Evolutionary conservation across 192 early-diverging fungal genomes (phyloP), one percentile per base, ranked within the genome.

Genomic region (Chytriomyces hyalinus): DNA sequence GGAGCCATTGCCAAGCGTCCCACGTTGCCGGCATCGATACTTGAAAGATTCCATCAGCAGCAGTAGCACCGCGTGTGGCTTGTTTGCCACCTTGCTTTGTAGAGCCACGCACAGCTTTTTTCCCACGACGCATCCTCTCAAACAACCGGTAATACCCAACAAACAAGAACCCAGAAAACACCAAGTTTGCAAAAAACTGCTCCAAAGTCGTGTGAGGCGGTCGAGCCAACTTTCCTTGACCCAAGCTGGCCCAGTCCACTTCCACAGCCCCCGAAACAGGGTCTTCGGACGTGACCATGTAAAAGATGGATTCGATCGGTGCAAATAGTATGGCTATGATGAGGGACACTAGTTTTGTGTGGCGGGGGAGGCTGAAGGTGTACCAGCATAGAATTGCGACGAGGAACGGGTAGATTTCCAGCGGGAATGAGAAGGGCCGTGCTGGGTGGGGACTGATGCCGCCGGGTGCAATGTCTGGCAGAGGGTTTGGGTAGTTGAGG

Each of bases 241-340:
- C 4, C 17, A 73, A 17, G 7, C 13, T 6, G 2, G 24, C 61
- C 71, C 71, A 73, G 15, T 48, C 61, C 7, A 49, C n/a, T 5
- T 73, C 71, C 13, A 73, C 26, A 17, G 71, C 71, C 2, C 71
- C 71, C 5, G 71, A 62, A 11, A 63, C 26, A 28, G 71, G 71
- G 44, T 73, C 71, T 26, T 73, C 71, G 3, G 10, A 46, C 17
- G 71, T 73, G 6, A 49, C 17, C 71, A 73, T 73, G 71, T 73
- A 73, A 64, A 73, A 73, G 36, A 15, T n/a, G 8, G 59, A 48
- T 20, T 73, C 71, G 61, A 73, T 63, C 0, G 7, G n/a, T 15
- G 24, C 10, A 48, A 73, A 73, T 3, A 10, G 26, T 17, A 61
- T 4, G 4, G 71, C 71, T 4, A 73, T 8, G 53, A 73, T 10